Base-by-base conservation (phyloP, 768 basidiomycete genomes). In the Macrolepiota fuliginosa region DNA sequence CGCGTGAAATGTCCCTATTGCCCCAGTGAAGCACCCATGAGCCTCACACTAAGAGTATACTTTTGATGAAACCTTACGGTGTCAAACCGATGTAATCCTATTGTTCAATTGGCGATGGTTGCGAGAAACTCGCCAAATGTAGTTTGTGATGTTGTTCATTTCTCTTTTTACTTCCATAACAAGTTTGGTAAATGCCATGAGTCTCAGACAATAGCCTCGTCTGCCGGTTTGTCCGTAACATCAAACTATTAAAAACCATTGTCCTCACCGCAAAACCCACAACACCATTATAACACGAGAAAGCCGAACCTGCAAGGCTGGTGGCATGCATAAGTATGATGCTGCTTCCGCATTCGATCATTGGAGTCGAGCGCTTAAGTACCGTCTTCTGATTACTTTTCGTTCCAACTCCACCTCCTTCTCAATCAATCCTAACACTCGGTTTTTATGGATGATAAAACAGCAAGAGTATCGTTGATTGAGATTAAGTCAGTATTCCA, bases 1-100 rank as follows among this genome's bases (percentile, higher is more conserved):
- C 89, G 92, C 2, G 92, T 96, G 62, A 98, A 98, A 72, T 99
- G 96, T 68, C 96, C 96, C 5, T 98, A 98, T 72, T 98, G 96
- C 71, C 96, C 96, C 11, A 75, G 84, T 11, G 96, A 97, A 72
- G 91, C 91, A 4, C 74, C 71, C 46, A 72, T 84, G 36, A 71
- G 70, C 37, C 71, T 75, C 32, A 90, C 90, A 3, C 64, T 91
- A 59, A 83, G 82, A 49, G 84, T 93, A 46, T 77, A 88, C 72
- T 90, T 93, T 67, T 93, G 70, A 19, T 51, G 35, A 24, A 24
- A 40, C 19, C 32, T 27, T 52, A 27, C 45, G 9, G 40, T n/a
- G 32, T 15, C n/a, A 19, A 17, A 9, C 13, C 15, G 25, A 45
- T 59, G 40, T 45, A 19, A 42, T 45, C 51, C 25, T 22, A 25